Base-by-base conservation (phyloP, 2,329 filamentous ascomycete species). In the Calonectria fujianensis region DNA sequence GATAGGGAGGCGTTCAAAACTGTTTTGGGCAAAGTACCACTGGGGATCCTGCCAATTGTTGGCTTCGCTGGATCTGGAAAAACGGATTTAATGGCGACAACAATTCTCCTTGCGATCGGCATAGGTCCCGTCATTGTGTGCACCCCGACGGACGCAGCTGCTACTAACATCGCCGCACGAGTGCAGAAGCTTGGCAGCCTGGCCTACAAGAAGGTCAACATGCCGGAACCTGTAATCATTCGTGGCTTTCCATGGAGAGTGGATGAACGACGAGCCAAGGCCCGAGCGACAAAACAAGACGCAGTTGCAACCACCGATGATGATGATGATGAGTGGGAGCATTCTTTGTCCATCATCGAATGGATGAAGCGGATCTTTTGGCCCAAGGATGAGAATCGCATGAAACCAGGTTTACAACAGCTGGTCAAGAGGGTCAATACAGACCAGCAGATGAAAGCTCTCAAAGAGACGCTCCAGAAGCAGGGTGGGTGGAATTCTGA, bases 1-100 rank as follows among this genome's bases (percentile, higher is more conserved):
- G 52, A 59, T 4, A 59, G 52, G 20, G 52, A 2, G 18, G 31
- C 18, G 3, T 59, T 59, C 20, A 59, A 59, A 16, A 14, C 31
- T 37, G 20, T 59, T 24, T 11, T 59, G 52, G 7, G 32, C 20
- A 59, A 37, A 4, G 52, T n/a, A 3, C 52, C 52, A 14, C 52
- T 59, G 8, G 32, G 52, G 5, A 59, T 59, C 20, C 10, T 59
- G 31, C 52, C 52, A 24, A 37, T 59, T 14, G 32, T 59, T 16
- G 52, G 52, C 4, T 59, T 59, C 9, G 52, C 52, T 24, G 52
- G 52, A 11, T 59, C 52, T 8, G 52, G 52, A 6, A 59, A 59
- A 59, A 59, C 52, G 5, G 52, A 37, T 5, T 24, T 59, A 11
- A 59, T 59, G 52, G 52, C 52, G 18, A 57, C 52, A 14, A 37